Conservation (phyloP, 108 stramenopile species). For the Cyclotella choctawhatcheeana region DNA sequence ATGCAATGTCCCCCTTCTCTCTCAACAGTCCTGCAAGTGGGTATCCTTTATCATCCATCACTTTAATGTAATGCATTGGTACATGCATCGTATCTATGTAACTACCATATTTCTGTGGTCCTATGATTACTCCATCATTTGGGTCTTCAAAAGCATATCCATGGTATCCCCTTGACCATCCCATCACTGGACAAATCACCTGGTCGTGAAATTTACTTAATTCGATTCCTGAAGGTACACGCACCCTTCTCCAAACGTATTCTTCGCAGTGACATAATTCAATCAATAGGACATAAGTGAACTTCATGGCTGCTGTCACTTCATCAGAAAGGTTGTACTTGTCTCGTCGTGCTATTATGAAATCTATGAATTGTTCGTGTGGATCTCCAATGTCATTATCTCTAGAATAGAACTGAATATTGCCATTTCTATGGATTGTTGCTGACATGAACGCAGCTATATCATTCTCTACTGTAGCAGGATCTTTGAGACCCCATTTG, state of each 20-base stretch:
- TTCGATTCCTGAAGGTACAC: background rate
- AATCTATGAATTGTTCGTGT: conserved; percentile 6
- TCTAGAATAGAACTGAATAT: too few relatives aligned
- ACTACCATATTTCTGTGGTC: background rate
- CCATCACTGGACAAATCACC: background rate
- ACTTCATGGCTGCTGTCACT: conserved; percentile 2
- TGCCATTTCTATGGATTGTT: background rate
- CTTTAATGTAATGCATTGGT: background rate
- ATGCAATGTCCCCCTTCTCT: background rate
- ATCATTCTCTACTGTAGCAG: background rate
- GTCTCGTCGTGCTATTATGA: background rate
- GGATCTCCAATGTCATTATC: background rate
- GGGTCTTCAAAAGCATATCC: background rate
- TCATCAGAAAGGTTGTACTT: background rate
- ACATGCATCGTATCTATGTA: background rate
- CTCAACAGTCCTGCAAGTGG: background rate
- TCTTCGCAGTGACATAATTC: conserved; percentile 11
- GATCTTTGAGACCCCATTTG: conserved; percentile 14
- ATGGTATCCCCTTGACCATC: background rate
- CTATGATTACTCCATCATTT: background rate
- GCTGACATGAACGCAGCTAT: background rate
- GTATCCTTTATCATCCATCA: background rate
- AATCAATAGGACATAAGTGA: conserved; percentile 12
- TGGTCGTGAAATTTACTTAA: conserved; percentile 11
- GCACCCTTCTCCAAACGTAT: conserved; percentile 11